Evolutionary conservation across 2,329 filamentous ascomycete genomes (phyloP), one percentile per base, ranked within the genome.

Genomic region (Diaporthe citri): DNA sequence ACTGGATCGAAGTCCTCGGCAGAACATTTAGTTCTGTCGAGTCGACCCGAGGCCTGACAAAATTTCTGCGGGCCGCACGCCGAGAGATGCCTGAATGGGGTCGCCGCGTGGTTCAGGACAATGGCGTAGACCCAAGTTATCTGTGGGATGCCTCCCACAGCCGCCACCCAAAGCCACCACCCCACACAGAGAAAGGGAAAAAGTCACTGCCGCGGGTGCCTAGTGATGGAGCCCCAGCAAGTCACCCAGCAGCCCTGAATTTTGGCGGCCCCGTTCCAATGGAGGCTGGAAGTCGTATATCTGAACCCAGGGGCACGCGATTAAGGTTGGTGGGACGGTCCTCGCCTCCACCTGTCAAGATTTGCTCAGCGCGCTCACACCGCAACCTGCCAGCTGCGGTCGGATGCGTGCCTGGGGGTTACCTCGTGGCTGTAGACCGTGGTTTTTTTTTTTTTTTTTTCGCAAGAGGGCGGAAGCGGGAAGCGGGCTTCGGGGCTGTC

Each of bases 261-360:
- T 41, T 55, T 39, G 46, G 9, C 20, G 25, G 7, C 31, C 48
- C 48, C 13, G 34, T 69, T 36, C 15, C 62, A 34, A 22, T 17
- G 28, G 28, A 69, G 64, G 64, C 48, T 22, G 31, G 34, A 22
- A 9, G 48, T 69, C 48, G 48, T 69, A 55, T 41, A 69, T 15
- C 48, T 55, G 46, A 69, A 55, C 31, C 46, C 48, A 55, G 64
- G 46, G 64, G 64, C 48, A 39, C 64, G 34, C 64, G 48, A 69
- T 55, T 41, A 69, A 31, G 64, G 46, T 41, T 41, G 64, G 46
- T 55, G 64, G 64, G 41, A 69, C 64, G 34, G 34, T 69, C 34
- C 48, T 69, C 31, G 48, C 46, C 64, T 69, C 64, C 64, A 69
- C 48, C 15, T 55, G n/a, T 69, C 64, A 41, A 17, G 48, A 69